Evolutionary conservation across 1,284 basidiomycete species (phyloP).

Genomic region (Somion occarium): DNA sequence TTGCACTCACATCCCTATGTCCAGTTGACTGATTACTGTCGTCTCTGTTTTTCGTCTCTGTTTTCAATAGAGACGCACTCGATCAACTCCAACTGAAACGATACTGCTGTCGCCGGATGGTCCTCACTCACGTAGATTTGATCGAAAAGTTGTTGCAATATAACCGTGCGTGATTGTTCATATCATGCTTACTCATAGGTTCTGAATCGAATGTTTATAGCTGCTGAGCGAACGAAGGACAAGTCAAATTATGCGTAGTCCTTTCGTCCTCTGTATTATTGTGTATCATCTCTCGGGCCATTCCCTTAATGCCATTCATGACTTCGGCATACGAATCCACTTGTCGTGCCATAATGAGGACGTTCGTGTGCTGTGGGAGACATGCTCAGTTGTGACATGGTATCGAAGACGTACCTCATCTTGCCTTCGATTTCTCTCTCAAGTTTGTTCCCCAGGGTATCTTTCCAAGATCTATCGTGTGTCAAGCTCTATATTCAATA

Average conservation of each 20-base stretch:
- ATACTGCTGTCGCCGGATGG: conserved; percentile 97
- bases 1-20: background rate
- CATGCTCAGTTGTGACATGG: too few species aligned
- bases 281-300: background rate
- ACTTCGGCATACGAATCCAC: too few species aligned
- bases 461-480: too few species aligned
- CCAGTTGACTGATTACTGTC: background rate
- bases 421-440: too few species aligned
- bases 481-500: too few species aligned
- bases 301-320: background rate
- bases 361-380: too few species aligned
- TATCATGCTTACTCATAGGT: background rate
- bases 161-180: conserved; percentile 70
- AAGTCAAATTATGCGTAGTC: background rate
- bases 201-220: background rate
- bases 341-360: too few species aligned
- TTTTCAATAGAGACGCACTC: conserved; percentile 71
- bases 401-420: too few species aligned
- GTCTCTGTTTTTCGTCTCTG: too few species aligned
- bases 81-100: conserved; percentile 89
- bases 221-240: conserved; percentile 1
- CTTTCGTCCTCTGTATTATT: background rate
- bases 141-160: conserved; percentile 96
- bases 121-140: conserved; percentile 94
- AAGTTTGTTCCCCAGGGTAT: too few species aligned